Conservation (phyloP, 108 stramenopile species). For the Mayamaea pseudoterrestris region DNA sequence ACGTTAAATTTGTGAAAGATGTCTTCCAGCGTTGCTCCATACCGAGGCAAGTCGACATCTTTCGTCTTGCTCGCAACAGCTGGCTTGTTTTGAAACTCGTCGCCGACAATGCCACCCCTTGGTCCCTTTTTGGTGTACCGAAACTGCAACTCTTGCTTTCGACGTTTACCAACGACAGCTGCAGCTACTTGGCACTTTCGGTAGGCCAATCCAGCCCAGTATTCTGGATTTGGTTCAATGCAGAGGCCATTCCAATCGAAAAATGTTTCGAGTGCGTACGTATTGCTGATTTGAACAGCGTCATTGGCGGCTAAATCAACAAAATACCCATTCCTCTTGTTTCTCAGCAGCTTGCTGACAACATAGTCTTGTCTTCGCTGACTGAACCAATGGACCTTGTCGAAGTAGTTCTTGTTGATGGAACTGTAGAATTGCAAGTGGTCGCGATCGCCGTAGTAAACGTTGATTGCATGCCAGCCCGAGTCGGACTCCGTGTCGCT, state of each 20-base stretch:
- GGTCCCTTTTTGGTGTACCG: conserved; percentile 6
- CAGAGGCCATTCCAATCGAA: conserved; percentile 37
- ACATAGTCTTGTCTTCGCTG: conserved; percentile 20
- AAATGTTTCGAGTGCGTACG: conserved; percentile 24
- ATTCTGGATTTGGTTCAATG: conserved; percentile 37
- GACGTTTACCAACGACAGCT: conserved; percentile 24
- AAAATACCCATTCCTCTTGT: conserved; percentile 24
- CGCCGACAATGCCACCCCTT: conserved; percentile 40
- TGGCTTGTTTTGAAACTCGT: conserved; percentile 30
- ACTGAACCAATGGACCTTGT: conserved; percentile 7
- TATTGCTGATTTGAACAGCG: conserved; percentile 19
- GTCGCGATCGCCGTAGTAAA: conserved; percentile 8
- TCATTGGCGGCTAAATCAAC: conserved; percentile 32
- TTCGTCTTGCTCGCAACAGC: conserved; percentile 1
- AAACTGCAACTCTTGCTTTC: conserved; percentile 30
- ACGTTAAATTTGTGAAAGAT: conserved; percentile 29
- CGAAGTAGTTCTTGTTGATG: conserved; percentile 6
- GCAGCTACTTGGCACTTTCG: conserved; percentile 23
- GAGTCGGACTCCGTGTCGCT: not conserved
- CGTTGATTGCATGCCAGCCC: conserved; percentile 12
- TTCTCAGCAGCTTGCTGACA: conserved; percentile 6
- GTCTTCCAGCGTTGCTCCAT: conserved; percentile 28
- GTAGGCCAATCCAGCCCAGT: conserved; percentile 35
- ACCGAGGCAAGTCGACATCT: conserved; percentile 7
- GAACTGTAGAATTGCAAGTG: conserved; percentile 1